Evolutionary conservation across 177 flowering plant species (phyloP).

Genomic region (Vitis hybrid): DNA sequence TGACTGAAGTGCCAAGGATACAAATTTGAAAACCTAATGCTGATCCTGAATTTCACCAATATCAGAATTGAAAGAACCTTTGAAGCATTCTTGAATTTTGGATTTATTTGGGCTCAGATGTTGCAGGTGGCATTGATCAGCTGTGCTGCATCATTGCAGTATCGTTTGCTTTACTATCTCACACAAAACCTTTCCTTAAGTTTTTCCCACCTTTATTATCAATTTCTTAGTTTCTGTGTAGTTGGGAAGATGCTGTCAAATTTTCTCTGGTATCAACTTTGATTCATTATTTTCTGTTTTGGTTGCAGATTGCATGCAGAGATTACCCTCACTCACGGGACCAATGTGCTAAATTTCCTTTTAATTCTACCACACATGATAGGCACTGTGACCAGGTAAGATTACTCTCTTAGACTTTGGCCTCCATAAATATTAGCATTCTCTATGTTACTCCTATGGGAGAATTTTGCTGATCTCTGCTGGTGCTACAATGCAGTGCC

Average conservation of each 20-base stretch:
- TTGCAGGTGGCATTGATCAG: neutral
- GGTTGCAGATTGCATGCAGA: conserved; percentile 81
- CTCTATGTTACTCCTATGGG: neutral
- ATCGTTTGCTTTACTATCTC: neutral
- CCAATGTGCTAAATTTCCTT: conserved; percentile 67
- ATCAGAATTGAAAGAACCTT: no score
- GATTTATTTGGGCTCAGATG: neutral
- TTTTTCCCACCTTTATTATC: neutral
- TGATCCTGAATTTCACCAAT: neutral
- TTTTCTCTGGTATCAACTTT: neutral
- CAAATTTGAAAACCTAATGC: neutral
- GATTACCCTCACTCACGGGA: conserved; percentile 87
- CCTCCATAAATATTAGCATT: neutral
- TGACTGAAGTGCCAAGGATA: no score
- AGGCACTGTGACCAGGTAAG: conserved; percentile 66
- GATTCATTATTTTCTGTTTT: conserved; percentile 8
- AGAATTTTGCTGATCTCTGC: neutral
- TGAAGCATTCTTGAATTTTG: neutral
- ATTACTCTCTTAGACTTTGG: neutral
- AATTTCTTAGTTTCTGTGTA: neutral
- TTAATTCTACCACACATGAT: conserved; percentile 60
- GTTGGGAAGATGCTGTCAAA: neutral
- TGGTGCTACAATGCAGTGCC: conserved; percentile 65
- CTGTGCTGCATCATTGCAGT: neutral
- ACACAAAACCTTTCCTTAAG: neutral